A percentile compares a stretch with the other conserved stretches of the same genome.
phyloP scores from a whole-genome alignment of 116 monocot genomes.

The Posidonia oceanica region DNA sequence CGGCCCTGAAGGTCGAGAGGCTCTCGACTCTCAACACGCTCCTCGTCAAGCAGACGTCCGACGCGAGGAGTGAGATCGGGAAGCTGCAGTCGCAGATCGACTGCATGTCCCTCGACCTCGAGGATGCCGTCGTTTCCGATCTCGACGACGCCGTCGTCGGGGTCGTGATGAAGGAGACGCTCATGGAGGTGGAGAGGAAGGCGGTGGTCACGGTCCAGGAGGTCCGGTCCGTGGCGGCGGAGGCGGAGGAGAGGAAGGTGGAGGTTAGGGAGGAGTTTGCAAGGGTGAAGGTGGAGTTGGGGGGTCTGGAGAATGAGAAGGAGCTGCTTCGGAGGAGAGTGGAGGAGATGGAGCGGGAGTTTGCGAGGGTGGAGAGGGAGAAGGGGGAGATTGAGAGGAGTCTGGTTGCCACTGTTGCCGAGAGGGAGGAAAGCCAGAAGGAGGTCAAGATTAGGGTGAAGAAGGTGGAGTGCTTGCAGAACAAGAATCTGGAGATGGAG shows the following conservation, averaged over 20 bases:
- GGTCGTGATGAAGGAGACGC: background rate
- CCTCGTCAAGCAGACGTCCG: constrained; percentile 7
- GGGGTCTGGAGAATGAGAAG: constrained; percentile 1
- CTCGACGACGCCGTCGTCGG: background rate
- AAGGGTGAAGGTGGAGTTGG: background rate
- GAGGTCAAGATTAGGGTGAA: background rate
- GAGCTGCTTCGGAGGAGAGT: background rate
- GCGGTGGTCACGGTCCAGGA: background rate
- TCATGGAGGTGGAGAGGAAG: background rate
- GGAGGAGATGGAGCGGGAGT: background rate
- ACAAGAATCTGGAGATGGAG: background rate
- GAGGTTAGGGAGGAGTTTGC: background rate
- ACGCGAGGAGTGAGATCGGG: background rate
- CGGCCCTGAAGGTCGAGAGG: background rate
- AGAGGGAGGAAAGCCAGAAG: background rate
- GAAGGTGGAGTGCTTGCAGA: background rate
- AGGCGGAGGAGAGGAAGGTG: background rate
- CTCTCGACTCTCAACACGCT: background rate
- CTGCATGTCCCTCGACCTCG: background rate
- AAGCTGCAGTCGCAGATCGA: constrained; percentile 3
- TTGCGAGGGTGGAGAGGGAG: background rate
- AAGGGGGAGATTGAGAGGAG: background rate
- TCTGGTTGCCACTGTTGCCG: background rate
- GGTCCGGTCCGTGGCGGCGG: background rate
- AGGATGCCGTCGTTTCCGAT: background rate